These are phyloP conservation scores for Daldinia caldariorum DNA, from an alignment of 495 filamentous ascomycete genomes.

Conservation along the genomic window DNA sequence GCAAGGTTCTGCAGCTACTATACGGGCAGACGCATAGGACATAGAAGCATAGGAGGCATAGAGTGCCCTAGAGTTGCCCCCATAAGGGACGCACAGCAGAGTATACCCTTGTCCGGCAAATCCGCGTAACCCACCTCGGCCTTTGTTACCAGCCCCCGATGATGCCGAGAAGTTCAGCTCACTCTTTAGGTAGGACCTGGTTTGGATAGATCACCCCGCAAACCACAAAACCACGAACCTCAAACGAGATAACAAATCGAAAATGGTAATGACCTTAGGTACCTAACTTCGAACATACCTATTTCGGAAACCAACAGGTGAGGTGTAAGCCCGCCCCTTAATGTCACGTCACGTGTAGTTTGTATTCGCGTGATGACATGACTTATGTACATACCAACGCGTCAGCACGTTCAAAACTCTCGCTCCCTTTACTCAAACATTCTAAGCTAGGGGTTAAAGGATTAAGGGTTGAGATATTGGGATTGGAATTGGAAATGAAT, in stretches of 20 bases:
- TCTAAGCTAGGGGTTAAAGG: background rate
- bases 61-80: too few relatives aligned
- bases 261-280: background rate
- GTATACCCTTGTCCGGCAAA: constrained; percentile 2
- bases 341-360: constrained; percentile 7
- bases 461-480: background rate
- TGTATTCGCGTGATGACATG: background rate
- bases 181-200: background rate
- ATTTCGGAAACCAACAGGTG: background rate
- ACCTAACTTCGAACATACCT: background rate
- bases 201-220: background rate
- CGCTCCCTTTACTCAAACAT: background rate
- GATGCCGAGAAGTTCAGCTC: background rate
- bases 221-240: background rate
- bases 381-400: background rate
- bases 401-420: background rate
- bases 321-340: background rate
- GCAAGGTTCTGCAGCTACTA: background rate
- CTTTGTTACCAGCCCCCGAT: constrained; percentile 1
- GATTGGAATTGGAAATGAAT: background rate
- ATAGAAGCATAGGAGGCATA: background rate
- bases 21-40: background rate
- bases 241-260: background rate
- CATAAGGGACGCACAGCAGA: background rate
- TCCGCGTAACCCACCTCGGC: constrained; percentile 7